These are phyloP conservation scores for Globisporangium uncinulatum DNA, from an alignment of 352 stramenopile genomes.

Conservation along the genomic window DNA sequence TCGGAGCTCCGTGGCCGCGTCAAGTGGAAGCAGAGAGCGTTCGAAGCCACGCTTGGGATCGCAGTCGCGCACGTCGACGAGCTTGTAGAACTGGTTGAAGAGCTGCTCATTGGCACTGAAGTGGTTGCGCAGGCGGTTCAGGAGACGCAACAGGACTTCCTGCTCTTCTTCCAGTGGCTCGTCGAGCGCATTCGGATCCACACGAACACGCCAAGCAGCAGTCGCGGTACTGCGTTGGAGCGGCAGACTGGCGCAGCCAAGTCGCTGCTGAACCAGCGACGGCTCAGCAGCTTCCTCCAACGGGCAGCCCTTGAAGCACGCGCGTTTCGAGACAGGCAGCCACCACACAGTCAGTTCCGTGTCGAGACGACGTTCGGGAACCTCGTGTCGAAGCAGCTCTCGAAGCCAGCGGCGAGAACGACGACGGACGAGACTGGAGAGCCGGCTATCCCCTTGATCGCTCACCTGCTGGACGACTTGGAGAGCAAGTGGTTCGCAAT, in stretches of 20 bases:
- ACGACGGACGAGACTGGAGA: not conserved
- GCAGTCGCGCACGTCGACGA: constrained; percentile 24
- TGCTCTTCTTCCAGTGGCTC: constrained; percentile 59
- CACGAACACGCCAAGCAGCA: constrained; percentile 24
- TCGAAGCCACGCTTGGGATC: constrained; percentile 33
- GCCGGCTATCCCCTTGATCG: constrained; percentile 6
- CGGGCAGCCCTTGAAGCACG: constrained; percentile 30
- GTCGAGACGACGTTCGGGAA: constrained; percentile 73
- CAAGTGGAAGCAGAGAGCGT: constrained; percentile 36
- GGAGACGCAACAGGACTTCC: constrained; percentile 58
- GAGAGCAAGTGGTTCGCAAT: constrained; percentile 39
- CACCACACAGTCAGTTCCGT: constrained; percentile 27
- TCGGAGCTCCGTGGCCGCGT: constrained; percentile 49
- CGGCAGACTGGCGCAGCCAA: constrained; percentile 15
- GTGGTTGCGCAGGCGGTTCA: constrained; percentile 32
- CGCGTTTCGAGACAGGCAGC: constrained; percentile 35
- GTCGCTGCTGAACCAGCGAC: constrained; percentile 53
- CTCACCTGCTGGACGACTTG: constrained; percentile 14
- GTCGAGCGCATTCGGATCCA: constrained; percentile 56
- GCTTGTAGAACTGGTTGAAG: constrained; percentile 23
- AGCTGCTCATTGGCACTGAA: constrained; percentile 43
- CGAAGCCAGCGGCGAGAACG: not conserved
- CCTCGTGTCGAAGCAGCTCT: constrained; percentile 29
- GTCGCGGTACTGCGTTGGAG: not conserved
- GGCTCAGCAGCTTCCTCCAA: constrained; percentile 50